Evolutionary conservation across 352 stramenopile species (phyloP).

Genomic region (Phytophthora citricola): DNA sequence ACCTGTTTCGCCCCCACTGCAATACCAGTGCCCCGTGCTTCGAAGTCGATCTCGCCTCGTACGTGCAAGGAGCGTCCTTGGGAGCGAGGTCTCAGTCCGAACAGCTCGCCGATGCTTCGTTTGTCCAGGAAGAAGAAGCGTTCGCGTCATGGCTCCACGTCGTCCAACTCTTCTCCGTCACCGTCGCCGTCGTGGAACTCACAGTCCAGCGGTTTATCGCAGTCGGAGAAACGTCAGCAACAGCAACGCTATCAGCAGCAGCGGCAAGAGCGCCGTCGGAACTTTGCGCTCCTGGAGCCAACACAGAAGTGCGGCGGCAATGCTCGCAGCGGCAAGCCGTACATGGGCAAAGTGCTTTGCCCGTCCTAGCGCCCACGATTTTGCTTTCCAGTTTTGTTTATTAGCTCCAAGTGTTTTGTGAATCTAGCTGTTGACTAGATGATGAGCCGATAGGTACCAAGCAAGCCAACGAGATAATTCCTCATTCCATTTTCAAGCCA

Average conservation of each 20-base stretch:
- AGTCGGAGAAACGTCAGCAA: slow-evolving; percentile 43
- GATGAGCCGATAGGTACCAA: background rate
- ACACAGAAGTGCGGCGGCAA: slow-evolving; percentile 39
- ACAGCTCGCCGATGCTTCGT: slow-evolving; percentile 39
- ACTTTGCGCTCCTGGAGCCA: slow-evolving; percentile 33
- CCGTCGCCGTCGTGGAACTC: slow-evolving; percentile 28
- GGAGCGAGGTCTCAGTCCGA: slow-evolving; percentile 42
- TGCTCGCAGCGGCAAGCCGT: slow-evolving; percentile 21
- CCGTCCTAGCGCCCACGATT: slow-evolving; percentile 27
- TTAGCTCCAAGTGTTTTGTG: slow-evolving; percentile 11
- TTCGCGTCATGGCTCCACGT: slow-evolving; percentile 51
- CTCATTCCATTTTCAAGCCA: too few relatives aligned
- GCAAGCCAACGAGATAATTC: too few relatives aligned
- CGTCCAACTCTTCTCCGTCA: slow-evolving; percentile 33
- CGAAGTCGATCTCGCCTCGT: slow-evolving; percentile 24
- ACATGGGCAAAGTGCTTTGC: slow-evolving; percentile 42
- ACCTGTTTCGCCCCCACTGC: slow-evolving; percentile 26
- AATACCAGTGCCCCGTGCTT: slow-evolving; percentile 15
- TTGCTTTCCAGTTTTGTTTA: slow-evolving; percentile 32
- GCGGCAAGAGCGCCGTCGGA: slow-evolving; percentile 37
- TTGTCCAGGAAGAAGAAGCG: slow-evolving; percentile 73
- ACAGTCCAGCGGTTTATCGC: slow-evolving; percentile 36
- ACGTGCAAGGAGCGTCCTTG: slow-evolving; percentile 36
- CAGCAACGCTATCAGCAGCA: slow-evolving; percentile 43
- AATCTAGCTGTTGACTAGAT: slow-evolving; percentile 18